Evolutionary conservation across 2,329 filamentous ascomycete genomes (phyloP).

Genomic region (Aspergillus sp.): DNA sequence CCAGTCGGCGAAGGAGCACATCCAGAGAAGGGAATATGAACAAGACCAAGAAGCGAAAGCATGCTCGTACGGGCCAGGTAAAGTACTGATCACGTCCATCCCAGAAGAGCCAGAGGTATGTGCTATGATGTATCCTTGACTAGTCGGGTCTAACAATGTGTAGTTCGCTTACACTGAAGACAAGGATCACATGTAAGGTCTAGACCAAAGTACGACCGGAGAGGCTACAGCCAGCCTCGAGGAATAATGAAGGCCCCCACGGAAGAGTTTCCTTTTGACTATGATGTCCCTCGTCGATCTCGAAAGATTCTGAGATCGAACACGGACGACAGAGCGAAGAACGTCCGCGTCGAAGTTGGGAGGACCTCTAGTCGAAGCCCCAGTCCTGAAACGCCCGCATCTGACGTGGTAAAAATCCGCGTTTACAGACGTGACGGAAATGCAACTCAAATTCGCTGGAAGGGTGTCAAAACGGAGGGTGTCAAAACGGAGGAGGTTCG

Average conservation of each 20-base stretch:
- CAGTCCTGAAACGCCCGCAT: not conserved
- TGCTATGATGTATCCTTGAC: not conserved
- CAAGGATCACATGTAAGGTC: conserved; percentile 4
- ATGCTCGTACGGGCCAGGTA: conserved; percentile 5
- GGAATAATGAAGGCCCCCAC: conserved; percentile 15
- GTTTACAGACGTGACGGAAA: conserved; percentile 1
- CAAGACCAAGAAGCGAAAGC: not conserved
- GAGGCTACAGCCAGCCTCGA: not conserved
- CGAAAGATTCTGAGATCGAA: not conserved
- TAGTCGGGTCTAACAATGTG: not conserved
- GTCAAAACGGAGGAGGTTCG: conserved; percentile 4
- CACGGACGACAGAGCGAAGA: not conserved
- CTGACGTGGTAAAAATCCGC: conserved; percentile 10
- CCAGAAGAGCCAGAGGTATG: conserved; percentile 11
- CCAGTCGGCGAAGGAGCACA: not conserved
- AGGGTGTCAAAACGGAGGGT: not conserved
- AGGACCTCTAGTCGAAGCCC: not conserved
- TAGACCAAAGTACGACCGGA: not conserved
- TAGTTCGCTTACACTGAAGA: conserved; percentile 5
- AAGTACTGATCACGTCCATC: conserved; percentile 11
- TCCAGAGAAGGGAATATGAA: not conserved
- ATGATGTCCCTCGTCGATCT: not conserved
- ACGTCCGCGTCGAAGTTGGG: conserved; percentile 5
- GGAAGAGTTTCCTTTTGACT: conserved; percentile 8
- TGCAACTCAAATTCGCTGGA: not conserved